Percentiles rank a stretch among this genome's conserved stretches.
Conservation (phyloP, 495 filamentous ascomycete species). For the Halenospora varia region DNA sequence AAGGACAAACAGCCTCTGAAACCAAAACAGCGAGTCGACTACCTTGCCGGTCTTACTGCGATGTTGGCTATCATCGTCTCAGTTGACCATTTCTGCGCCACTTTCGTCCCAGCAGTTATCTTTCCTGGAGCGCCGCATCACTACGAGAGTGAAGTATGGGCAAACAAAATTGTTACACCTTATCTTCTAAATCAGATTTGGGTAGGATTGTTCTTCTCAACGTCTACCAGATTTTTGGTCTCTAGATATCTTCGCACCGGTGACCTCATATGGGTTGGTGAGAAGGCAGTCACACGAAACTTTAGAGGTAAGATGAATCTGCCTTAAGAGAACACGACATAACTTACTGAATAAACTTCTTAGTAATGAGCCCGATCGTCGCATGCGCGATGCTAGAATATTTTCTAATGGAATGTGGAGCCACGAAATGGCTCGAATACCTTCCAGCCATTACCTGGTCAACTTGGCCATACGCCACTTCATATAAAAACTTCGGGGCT, state of each 20-base stretch:
- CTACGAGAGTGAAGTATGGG: conserved; percentile 33
- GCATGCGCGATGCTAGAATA: conserved; percentile 35
- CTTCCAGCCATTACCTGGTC: conserved; percentile 40
- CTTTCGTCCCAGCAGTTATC: conserved; percentile 29
- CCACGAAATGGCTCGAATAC: conserved; percentile 34
- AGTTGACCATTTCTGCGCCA: conserved; percentile 34
- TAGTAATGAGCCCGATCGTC: conserved; percentile 35
- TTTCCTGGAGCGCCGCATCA: conserved; percentile 28
- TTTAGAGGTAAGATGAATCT: too few relatives aligned
- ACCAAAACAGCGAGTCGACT: conserved; percentile 33
- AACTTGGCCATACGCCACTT: conserved; percentile 34
- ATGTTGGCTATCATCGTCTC: conserved; percentile 35
- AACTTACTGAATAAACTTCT: too few relatives aligned
- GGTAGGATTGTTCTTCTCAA: conserved; percentile 39
- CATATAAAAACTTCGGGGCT: conserved; percentile 28
- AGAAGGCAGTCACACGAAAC: too few relatives aligned
- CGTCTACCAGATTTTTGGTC: conserved; percentile 36
- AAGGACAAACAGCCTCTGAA: conserved; percentile 12
- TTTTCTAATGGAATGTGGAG: conserved; percentile 39
- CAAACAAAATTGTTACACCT: conserved; percentile 28
- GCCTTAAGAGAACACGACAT: too few relatives aligned
- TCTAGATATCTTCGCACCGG: conserved; percentile 32
- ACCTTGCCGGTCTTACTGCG: conserved; percentile 30
- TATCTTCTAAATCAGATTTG: conserved; percentile 38
- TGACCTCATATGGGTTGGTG: conserved; percentile 32